Evolutionary conservation across 768 basidiomycete genomes (phyloP).

Genomic region (Phaffia tasmanica): DNA sequence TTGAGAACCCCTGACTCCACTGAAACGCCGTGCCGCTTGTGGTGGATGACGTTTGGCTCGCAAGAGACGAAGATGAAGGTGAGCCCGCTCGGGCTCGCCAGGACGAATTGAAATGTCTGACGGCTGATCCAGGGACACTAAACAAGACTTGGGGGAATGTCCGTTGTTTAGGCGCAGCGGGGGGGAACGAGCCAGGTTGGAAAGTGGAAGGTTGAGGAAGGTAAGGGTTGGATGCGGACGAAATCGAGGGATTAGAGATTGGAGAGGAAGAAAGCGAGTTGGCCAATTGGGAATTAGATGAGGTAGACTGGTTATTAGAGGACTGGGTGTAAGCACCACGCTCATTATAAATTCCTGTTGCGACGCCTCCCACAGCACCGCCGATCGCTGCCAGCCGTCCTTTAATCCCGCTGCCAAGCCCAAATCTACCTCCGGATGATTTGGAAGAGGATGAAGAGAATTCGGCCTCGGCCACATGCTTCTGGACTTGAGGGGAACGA

Average conservation of each 20-base stretch:
- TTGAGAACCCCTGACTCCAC: neutral
- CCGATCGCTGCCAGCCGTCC: constrained; percentile 17
- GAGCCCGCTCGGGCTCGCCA: constrained; percentile 9
- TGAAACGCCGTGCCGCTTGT: neutral
- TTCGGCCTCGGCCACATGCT: constrained; percentile 20
- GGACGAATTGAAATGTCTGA: constrained; percentile 17
- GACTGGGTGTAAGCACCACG: neutral
- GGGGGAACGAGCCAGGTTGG: neutral
- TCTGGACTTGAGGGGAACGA: constrained; percentile 11
- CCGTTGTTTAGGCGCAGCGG: neutral
- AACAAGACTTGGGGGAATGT: constrained; percentile 16
- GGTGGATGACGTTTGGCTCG: neutral
- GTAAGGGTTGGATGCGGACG: constrained; percentile 3
- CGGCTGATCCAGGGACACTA: constrained; percentile 15
- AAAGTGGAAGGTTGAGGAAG: neutral
- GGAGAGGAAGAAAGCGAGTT: neutral
- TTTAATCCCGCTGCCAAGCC: constrained; percentile 8
- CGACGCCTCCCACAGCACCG: constrained; percentile 14
- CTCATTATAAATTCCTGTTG: constrained; percentile 10
- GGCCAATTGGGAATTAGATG: neutral
- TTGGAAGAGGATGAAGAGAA: constrained; percentile 11
- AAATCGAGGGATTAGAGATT: neutral
- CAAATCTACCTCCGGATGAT: neutral
- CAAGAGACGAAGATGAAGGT: neutral
- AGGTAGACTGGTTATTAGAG: neutral